phyloP scores from a whole-genome alignment of 2,329 filamentous ascomycete genomes.

The Berkeleyomyces rouxiae region DNA sequence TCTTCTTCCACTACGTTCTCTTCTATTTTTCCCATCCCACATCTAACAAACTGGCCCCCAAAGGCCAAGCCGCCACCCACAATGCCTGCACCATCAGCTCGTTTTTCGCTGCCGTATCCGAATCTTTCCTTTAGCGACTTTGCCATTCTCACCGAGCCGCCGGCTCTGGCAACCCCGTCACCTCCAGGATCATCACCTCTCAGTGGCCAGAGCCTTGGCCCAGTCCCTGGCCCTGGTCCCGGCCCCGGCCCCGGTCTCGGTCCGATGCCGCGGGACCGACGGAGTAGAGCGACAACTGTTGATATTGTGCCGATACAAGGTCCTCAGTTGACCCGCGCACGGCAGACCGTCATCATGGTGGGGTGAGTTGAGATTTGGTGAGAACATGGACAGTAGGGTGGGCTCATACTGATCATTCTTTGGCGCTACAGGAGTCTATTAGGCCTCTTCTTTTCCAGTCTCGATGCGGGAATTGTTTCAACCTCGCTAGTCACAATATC shows the following conservation, averaged over 20 bases:
- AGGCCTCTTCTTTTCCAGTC: constrained; percentile 38
- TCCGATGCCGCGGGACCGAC: constrained; percentile 5
- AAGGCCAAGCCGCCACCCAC: not conserved
- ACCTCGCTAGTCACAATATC: constrained; percentile 42
- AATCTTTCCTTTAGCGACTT: constrained; percentile 21
- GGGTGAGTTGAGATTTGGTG: constrained; percentile 8
- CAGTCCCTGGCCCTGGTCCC: not conserved
- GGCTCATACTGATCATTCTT: not conserved
- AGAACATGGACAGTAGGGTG: not conserved
- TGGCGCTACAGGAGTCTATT: constrained; percentile 24
- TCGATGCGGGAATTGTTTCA: constrained; percentile 41
- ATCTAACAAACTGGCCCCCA: not conserved
- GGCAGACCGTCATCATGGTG: constrained; percentile 13
- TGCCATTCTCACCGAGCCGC: constrained; percentile 13
- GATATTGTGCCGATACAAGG: constrained; percentile 10
- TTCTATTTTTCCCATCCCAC: not conserved
- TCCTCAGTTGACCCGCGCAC: constrained; percentile 7
- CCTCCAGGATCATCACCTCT: not conserved
- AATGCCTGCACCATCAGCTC: constrained; percentile 11
- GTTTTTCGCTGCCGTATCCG: constrained; percentile 21
- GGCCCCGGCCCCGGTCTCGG: not conserved
- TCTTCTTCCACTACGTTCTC: no score
- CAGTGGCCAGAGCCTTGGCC: not conserved
- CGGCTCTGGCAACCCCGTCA: constrained; percentile 6
- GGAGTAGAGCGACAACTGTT: constrained; percentile 7